Conservation (phyloP, 495 filamentous ascomycete species). For the Beverwykella pulmonaria region DNA sequence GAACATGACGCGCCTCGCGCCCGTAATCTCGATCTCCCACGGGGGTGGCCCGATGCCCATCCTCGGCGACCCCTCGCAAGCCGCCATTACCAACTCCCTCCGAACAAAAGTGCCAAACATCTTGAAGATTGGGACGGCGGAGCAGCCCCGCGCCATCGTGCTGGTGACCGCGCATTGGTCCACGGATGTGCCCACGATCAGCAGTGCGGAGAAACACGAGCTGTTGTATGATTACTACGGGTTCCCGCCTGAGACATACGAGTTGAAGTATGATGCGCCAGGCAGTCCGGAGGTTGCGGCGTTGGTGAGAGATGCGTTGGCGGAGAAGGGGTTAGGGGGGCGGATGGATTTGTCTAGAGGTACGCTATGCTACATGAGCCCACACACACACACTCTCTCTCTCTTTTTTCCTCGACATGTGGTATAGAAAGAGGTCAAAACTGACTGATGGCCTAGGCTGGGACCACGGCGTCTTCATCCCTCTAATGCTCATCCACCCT, state of each 20-base stretch:
- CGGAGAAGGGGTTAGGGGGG: constrained; percentile 38
- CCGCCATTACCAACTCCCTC: constrained; percentile 43
- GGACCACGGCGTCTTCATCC: constrained; percentile 51
- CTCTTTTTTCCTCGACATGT: background rate
- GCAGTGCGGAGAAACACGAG: constrained; percentile 42
- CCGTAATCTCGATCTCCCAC: constrained; percentile 50
- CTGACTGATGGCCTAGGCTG: constrained; percentile 35
- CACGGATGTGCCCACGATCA: constrained; percentile 43
- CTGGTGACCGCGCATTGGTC: constrained; percentile 52
- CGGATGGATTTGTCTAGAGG: constrained; percentile 40
- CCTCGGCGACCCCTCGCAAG: constrained; percentile 46
- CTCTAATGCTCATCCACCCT: constrained; percentile 43
- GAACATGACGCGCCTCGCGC: constrained; percentile 38
- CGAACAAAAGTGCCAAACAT: constrained; percentile 44
- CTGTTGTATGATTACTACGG: constrained; percentile 51
- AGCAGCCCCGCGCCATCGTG: constrained; percentile 48
- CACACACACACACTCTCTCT: too few relatives aligned
- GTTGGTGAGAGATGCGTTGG: constrained; percentile 40
- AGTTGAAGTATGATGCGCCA: constrained; percentile 48
- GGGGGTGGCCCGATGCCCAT: constrained; percentile 52
- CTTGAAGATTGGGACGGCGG: constrained; percentile 44
- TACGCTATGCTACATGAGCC: constrained; percentile 5
- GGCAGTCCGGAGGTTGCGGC: constrained; percentile 48
- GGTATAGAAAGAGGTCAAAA: background rate
- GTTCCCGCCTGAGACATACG: constrained; percentile 48